These are phyloP conservation scores for Neonectria magnoliae DNA, from an alignment of 2,329 filamentous ascomycete genomes.

Conservation along the genomic window DNA sequence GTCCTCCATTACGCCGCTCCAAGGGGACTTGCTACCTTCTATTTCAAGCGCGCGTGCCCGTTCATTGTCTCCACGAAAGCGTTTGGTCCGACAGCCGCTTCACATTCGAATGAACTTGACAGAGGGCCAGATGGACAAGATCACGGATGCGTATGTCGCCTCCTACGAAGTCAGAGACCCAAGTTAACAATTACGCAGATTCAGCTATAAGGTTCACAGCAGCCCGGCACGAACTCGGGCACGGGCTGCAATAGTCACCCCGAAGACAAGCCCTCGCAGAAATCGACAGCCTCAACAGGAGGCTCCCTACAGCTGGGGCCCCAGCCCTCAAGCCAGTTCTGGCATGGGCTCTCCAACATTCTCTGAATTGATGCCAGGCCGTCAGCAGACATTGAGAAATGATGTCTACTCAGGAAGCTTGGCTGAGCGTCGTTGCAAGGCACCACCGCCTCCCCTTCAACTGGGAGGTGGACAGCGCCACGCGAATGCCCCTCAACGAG, in stretches of 20 bases:
- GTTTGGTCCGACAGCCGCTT: constrained; percentile 50
- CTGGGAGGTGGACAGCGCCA: constrained; percentile 28
- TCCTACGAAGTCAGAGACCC: background rate
- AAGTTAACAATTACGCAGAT: constrained; percentile 40
- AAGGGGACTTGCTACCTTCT: constrained; percentile 51
- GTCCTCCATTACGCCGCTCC: constrained; percentile 44
- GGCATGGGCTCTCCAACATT: constrained; percentile 41
- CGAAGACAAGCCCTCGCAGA: constrained; percentile 34
- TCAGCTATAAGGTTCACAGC: constrained; percentile 45
- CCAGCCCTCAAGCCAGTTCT: constrained; percentile 21
- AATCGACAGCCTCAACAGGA: constrained; percentile 22
- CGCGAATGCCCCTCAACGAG: constrained; percentile 16
- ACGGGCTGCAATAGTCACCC: constrained; percentile 27
- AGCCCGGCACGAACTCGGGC: constrained; percentile 39
- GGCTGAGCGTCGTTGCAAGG: constrained; percentile 45
- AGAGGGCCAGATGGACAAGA: constrained; percentile 59
- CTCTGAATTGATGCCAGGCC: constrained; percentile 46
- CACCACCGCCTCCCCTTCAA: constrained; percentile 41
- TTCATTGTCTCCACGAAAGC: constrained; percentile 50
- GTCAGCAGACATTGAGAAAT: constrained; percentile 20
- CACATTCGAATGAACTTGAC: constrained; percentile 61
- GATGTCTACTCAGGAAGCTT: constrained; percentile 36
- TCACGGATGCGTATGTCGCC: constrained; percentile 56
- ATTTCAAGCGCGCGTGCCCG: constrained; percentile 45
- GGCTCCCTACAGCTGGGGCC: constrained; percentile 15